Evolutionary conservation across 2,329 filamentous ascomycete genomes (phyloP).

Genomic region (Colletotrichum brevisporum): DNA sequence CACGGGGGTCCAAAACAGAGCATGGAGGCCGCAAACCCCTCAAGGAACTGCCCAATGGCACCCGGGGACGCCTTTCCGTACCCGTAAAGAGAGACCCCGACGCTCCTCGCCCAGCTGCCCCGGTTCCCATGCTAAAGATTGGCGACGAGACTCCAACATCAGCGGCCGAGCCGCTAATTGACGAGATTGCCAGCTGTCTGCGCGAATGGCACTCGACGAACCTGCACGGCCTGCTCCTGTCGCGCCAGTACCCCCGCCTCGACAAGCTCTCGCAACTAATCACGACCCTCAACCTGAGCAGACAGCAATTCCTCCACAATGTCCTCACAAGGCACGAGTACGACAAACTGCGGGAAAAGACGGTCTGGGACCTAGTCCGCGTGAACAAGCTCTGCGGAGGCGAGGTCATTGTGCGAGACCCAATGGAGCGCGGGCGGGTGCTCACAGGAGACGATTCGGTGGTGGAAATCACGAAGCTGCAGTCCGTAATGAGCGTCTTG

Average conservation of each 20-base stretch:
- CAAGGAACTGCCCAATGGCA: conserved; percentile 56
- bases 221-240: conserved; percentile 89
- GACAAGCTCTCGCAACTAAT: conserved; percentile 87
- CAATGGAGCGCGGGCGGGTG: conserved; percentile 84
- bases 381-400: conserved; percentile 96
- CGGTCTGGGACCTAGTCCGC: conserved; percentile 93
- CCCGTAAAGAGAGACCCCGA: conserved; percentile 73
- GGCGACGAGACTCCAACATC: conserved; percentile 97
- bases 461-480: conserved; percentile 89
- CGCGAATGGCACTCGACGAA: conserved; percentile 99
- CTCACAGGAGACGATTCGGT: conserved; percentile 94
- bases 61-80: conserved; percentile 59
- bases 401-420: conserved; percentile 95
- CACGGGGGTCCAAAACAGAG: conserved; percentile 39
- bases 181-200: conserved; percentile 96
- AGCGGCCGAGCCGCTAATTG: conserved; percentile 88
- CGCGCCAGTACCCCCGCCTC: conserved; percentile 83
- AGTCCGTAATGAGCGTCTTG: conserved; percentile 95
- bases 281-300: conserved; percentile 83
- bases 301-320: conserved; percentile 93
- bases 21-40: conserved; percentile 42
- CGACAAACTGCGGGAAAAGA: conserved; percentile 83
- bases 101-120: conserved; percentile 85
- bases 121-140: conserved; percentile 97
- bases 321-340: conserved; percentile 92